phyloP scores from a whole-genome alignment of 352 stramenopile species.

The Globisporangium cederbergense region DNA sequence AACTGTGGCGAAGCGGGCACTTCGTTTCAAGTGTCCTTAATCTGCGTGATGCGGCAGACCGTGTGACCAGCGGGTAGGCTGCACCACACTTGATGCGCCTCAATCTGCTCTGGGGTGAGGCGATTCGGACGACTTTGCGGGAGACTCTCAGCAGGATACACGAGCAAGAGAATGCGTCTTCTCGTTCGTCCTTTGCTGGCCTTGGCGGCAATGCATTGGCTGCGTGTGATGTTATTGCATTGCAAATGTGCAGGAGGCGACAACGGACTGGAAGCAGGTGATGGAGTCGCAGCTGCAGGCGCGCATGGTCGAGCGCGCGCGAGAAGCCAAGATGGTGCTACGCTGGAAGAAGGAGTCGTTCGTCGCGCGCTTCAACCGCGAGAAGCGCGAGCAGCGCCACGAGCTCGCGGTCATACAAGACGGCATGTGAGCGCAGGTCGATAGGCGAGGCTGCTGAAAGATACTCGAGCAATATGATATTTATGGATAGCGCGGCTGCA shows the following conservation, averaged over 20 bases:
- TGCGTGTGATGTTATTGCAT: neutral
- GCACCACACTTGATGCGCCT: too few species aligned
- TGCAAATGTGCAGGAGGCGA: constrained; percentile 33
- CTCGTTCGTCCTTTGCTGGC: neutral
- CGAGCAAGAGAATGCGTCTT: neutral
- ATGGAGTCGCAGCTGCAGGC: constrained; percentile 50
- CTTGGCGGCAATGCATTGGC: neutral
- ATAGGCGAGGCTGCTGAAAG: too few species aligned
- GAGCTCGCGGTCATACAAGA: constrained; percentile 7
- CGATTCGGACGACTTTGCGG: too few species aligned
- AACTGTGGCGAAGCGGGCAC: too few species aligned
- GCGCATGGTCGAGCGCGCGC: constrained; percentile 52
- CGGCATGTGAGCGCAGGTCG: neutral
- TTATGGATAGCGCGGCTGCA: too few species aligned
- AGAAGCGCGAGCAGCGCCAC: constrained; percentile 62
- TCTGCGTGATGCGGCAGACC: too few species aligned
- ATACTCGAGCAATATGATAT: too few species aligned
- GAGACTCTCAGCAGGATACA: too few species aligned
- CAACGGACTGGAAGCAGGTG: constrained; percentile 57
- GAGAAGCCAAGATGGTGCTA: constrained; percentile 36
- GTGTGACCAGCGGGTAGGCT: too few species aligned
- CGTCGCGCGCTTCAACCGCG: constrained; percentile 69
- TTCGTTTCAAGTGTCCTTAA: too few species aligned
- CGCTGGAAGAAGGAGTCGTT: constrained; percentile 82
- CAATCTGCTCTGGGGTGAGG: too few species aligned